Evolutionary conservation across 2,329 filamentous ascomycete genomes (phyloP).

Genomic region (Pseudocercospora eumusae): DNA sequence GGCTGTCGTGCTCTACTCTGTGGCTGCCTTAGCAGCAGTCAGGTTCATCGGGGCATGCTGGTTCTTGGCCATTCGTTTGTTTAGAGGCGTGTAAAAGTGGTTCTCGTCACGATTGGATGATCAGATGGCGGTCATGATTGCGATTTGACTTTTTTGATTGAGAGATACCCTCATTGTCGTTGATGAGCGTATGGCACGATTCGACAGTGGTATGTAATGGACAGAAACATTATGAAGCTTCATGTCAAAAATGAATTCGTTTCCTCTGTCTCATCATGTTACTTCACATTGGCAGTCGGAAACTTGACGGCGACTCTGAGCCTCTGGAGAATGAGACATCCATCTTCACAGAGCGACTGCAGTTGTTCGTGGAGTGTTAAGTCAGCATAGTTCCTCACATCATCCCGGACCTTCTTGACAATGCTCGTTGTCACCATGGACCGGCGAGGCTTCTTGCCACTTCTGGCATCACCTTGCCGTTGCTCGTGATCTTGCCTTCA

Average conservation of each 20-base stretch:
- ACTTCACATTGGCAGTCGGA: too few relatives aligned
- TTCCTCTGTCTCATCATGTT: not conserved
- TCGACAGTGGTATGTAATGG: slow-evolving; percentile 10
- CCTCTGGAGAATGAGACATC: not conserved
- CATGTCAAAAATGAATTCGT: not conserved
- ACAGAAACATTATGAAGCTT: slow-evolving; percentile 4
- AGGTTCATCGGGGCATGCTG: slow-evolving; percentile 85
- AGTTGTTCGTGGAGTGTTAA: not conserved
- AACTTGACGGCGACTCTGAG: too few relatives aligned
- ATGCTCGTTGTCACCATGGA: not conserved
- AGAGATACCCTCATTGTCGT: slow-evolving; percentile 23
- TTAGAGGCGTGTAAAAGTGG: slow-evolving; percentile 54
- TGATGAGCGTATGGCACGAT: slow-evolving; percentile 15
- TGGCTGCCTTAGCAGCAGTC: slow-evolving; percentile 79
- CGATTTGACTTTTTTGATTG: slow-evolving; percentile 1
- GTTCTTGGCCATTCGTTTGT: slow-evolving; percentile 89
- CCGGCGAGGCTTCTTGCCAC: not conserved
- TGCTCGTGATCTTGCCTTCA: slow-evolving; percentile 5
- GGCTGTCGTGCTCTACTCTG: slow-evolving; percentile 83
- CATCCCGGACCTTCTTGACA: not conserved
- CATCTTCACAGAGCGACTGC: not conserved
- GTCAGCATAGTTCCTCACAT: not conserved
- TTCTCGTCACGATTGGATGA: slow-evolving; percentile 13
- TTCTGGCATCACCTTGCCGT: slow-evolving; percentile 2
- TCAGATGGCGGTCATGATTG: slow-evolving; percentile 15